Evolutionary conservation across 2,329 filamentous ascomycete species (phyloP).

Genomic region (Cercospora citrullina): DNA sequence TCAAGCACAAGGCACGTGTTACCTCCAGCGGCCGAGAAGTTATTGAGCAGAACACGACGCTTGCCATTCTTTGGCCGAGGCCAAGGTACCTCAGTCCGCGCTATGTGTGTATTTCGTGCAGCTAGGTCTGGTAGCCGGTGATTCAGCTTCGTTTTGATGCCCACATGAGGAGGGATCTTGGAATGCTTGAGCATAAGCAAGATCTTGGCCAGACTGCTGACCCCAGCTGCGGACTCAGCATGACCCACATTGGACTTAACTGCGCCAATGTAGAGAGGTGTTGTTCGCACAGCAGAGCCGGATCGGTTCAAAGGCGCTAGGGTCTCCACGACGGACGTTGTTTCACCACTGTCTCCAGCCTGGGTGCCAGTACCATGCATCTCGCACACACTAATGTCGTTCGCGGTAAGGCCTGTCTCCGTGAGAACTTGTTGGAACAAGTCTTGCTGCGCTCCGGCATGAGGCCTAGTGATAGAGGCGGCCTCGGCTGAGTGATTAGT

Average conservation of each 20-base stretch:
- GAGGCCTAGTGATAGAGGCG: conserved; percentile 80
- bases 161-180: conserved; percentile 64
- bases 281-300: conserved; percentile 50
- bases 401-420: conserved; percentile 70
- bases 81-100: conserved; percentile 50
- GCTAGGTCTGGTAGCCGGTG: conserved; percentile 60
- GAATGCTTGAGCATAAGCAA: conserved; percentile 65
- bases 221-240: conserved; percentile 55
- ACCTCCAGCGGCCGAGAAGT: conserved; percentile 70
- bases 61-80: conserved; percentile 29
- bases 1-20: conserved; percentile 68
- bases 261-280: conserved; percentile 51
- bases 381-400: conserved; percentile 78
- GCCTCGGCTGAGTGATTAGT: conserved; percentile 83
- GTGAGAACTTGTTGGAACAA: conserved; percentile 70
- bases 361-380: conserved; percentile 90
- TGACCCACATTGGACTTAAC: conserved; percentile 58
- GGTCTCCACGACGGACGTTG: conserved; percentile 70
- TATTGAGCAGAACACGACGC: conserved; percentile 58
- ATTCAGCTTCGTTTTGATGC: conserved; percentile 66
- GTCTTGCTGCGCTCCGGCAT: conserved; percentile 71
- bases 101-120: conserved; percentile 58
- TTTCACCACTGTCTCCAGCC: conserved; percentile 78
- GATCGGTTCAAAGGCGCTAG: conserved; percentile 58
- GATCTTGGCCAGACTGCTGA: conserved; percentile 63